These are phyloP conservation scores for Magnolia officinalis DNA, from an alignment of 164 flowering plant genomes.

Conservation along the genomic window DNA sequence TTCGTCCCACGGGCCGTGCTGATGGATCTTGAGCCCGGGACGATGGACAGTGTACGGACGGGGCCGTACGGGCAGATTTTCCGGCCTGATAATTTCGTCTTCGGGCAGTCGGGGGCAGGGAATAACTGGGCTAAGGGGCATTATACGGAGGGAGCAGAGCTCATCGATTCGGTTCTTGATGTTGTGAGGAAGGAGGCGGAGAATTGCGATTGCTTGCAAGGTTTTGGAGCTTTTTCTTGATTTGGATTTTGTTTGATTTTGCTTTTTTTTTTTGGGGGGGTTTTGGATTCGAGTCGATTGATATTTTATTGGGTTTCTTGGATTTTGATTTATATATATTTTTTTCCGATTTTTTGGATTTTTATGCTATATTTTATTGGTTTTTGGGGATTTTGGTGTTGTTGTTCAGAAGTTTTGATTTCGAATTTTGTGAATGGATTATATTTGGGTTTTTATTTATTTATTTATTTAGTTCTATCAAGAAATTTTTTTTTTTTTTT, in stretches of 20 bases:
- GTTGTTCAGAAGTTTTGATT: no score
- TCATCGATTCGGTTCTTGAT: conserved; percentile 25
- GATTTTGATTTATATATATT: neutral
- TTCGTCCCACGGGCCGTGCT: conserved; percentile 25
- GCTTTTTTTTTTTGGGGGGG: neutral
- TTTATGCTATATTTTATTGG: neutral
- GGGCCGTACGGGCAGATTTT: conserved; percentile 26
- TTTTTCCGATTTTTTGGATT: neutral
- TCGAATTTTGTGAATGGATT: no score
- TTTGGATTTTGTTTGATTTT: neutral
- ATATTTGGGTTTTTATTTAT: no score
- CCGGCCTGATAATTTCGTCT: conserved; percentile 23
- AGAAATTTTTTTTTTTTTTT: no score
- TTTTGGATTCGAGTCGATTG: neutral
- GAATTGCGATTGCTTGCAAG: conserved; percentile 29
- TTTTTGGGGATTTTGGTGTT: neutral
- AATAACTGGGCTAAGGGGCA: conserved; percentile 28
- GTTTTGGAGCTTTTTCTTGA: neutral
- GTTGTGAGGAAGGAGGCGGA: conserved; percentile 25
- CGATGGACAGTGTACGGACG: conserved; percentile 24
- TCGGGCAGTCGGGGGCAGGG: conserved; percentile 28
- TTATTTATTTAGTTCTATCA: no score
- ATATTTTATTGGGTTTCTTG: neutral
- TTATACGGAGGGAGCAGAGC: conserved; percentile 28
- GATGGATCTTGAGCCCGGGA: conserved; percentile 31